Percentiles rank a stretch among this genome's conserved stretches.
Conservation (phyloP, 768 basidiomycete species). For the Porphyrellus cyaneotinctus region DNA sequence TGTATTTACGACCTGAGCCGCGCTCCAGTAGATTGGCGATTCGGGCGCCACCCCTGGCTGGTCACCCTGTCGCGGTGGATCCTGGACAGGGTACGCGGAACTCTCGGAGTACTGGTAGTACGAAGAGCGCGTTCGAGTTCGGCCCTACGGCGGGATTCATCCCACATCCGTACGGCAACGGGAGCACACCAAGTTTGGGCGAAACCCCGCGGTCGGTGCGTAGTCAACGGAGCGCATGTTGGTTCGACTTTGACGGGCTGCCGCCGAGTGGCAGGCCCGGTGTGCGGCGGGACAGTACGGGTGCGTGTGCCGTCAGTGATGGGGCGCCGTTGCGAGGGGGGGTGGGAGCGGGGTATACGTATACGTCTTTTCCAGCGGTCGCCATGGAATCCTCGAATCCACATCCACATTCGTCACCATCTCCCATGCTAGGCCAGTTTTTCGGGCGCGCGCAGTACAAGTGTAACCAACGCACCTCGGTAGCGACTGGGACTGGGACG, state of each 20-base stretch:
- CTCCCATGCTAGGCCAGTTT: constrained; percentile 5
- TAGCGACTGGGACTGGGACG: no score
- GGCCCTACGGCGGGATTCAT: constrained; percentile 32
- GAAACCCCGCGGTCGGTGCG: constrained; percentile 9
- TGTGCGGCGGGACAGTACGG: not conserved
- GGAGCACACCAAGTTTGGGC: constrained; percentile 7
- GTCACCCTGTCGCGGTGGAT: not conserved
- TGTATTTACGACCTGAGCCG: constrained; percentile 10
- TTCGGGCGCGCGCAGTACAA: constrained; percentile 29
- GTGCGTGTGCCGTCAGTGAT: not conserved
- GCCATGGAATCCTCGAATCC: not conserved
- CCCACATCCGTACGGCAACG: constrained; percentile 9
- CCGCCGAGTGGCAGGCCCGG: constrained; percentile 3
- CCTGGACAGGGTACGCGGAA: constrained; percentile 1
- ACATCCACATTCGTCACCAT: not conserved
- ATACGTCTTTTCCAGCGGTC: not conserved
- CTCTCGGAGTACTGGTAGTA: not conserved
- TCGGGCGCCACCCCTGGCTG: not conserved
- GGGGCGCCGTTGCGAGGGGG: not conserved
- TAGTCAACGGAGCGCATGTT: constrained; percentile 16
- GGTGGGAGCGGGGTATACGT: no score
- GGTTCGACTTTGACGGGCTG: constrained; percentile 29
- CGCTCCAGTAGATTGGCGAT: not conserved
- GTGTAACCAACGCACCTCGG: constrained; percentile 19
- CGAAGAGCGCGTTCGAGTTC: constrained; percentile 4